These are phyloP conservation scores for Populus euphratica DNA, from an alignment of 345 rosid genomes.

Conservation along the genomic window DNA sequence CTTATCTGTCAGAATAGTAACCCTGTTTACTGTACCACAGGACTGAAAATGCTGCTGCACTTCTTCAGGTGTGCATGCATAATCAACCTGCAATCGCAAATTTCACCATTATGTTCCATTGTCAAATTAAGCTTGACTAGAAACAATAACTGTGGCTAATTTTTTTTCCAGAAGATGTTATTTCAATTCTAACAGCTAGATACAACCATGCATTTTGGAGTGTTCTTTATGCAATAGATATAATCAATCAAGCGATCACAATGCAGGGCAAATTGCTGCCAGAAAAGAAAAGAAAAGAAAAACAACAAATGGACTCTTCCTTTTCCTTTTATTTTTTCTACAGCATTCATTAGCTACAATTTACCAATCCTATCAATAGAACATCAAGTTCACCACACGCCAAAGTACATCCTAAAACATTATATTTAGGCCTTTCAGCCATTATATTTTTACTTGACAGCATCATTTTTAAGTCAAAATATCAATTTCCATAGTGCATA, in stretches of 20 bases:
- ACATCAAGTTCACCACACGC: neutral
- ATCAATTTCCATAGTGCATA: neutral
- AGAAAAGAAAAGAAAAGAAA: neutral
- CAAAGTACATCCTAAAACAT: neutral
- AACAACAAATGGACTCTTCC: neutral
- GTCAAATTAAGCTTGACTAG: neutral
- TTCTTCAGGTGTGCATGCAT: slow-evolving; percentile 96
- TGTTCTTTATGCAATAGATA: neutral
- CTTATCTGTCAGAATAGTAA: slow-evolving; percentile 89
- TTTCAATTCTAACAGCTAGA: neutral
- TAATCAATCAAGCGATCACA: neutral
- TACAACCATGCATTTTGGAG: neutral
- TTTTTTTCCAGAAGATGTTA: neutral
- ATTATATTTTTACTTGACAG: neutral
- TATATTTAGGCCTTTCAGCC: neutral
- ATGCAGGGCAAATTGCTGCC: neutral
- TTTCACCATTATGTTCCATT: neutral
- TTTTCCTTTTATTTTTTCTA: neutral
- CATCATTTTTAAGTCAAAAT: neutral
- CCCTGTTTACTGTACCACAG: slow-evolving; percentile 92
- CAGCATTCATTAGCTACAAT: neutral
- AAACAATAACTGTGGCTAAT: neutral
- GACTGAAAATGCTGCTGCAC: slow-evolving; percentile 97
- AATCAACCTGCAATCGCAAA: slow-evolving; percentile 64
- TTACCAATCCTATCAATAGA: neutral